A percentile compares a stretch with the other conserved stretches of the same genome.
phyloP scores from a whole-genome alignment of 306 rosid genomes.

The Quercus rubra region DNA sequence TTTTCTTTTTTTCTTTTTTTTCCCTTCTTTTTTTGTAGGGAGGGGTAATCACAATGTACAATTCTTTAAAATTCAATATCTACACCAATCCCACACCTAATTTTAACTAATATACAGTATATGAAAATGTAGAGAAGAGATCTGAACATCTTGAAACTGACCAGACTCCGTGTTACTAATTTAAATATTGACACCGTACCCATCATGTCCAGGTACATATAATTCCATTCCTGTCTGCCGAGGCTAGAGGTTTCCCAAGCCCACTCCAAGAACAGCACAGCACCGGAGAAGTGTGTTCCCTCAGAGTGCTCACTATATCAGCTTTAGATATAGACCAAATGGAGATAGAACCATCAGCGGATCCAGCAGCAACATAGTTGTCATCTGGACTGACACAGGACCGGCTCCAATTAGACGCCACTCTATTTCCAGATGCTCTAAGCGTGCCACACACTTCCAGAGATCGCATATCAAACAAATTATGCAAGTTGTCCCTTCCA shows the following conservation, averaged over 20 bases:
- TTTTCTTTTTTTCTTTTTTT: too few species aligned
- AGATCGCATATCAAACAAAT: constrained; percentile 77
- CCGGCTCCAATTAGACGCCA: constrained; percentile 94
- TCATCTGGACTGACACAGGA: constrained; percentile 96
- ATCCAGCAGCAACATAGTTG: constrained; percentile 90
- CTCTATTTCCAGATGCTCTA: constrained; percentile 71
- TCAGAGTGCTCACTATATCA: constrained; percentile 73
- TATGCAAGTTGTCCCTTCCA: constrained; percentile 93
- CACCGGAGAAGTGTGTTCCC: constrained; percentile 79
- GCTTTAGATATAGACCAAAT: constrained; percentile 79
- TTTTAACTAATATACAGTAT: constrained; percentile 5
- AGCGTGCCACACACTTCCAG: constrained; percentile 86
- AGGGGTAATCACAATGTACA: not conserved
- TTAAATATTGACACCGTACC: not conserved
- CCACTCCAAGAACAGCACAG: constrained; percentile 91
- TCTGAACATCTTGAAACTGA: not conserved
- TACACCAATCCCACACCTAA: constrained; percentile 11
- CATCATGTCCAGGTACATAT: constrained; percentile 75
- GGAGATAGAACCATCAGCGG: constrained; percentile 78
- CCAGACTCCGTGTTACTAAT: not conserved
- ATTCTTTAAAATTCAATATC: constrained; percentile 16
- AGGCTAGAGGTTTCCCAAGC: constrained; percentile 78
- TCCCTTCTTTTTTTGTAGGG: not conserved
- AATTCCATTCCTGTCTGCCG: constrained; percentile 86
- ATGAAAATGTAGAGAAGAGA: not conserved